Percentiles rank a stretch among this genome's conserved stretches.
These are phyloP conservation scores for Butyriboletus loyo DNA, from an alignment of 768 basidiomycete species.

Conservation along the genomic window DNA sequence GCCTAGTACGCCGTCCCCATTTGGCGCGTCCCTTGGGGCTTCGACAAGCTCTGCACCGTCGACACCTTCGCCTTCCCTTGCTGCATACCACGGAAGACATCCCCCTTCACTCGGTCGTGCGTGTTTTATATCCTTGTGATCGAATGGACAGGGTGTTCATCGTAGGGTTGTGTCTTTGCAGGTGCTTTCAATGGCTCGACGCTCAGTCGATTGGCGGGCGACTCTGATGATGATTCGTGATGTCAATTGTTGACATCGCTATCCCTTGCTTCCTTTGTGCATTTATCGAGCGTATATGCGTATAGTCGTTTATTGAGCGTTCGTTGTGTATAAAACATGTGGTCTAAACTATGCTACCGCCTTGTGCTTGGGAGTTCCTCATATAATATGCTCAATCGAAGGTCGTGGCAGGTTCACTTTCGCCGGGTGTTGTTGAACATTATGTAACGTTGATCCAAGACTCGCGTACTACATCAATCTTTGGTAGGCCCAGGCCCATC, in stretches of 20 bases:
- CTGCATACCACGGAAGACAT: constrained; percentile 40
- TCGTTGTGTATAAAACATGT: constrained; percentile 1
- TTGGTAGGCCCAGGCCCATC: too few relatives aligned
- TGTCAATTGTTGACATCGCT: not conserved
- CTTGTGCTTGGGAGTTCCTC: not conserved
- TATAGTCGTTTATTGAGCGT: not conserved
- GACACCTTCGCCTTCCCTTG: constrained; percentile 38
- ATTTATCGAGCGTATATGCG: constrained; percentile 9
- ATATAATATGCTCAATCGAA: not conserved
- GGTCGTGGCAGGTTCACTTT: too few relatives aligned
- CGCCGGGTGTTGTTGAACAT: too few relatives aligned
- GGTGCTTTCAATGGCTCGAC: constrained; percentile 30
- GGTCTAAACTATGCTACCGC: not conserved
- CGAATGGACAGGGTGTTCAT: not conserved
- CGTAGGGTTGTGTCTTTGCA: not conserved
- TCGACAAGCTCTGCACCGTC: constrained; percentile 28
- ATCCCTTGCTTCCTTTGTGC: constrained; percentile 1
- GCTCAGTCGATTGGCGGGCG: constrained; percentile 24
- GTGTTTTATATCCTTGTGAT: constrained; percentile 7
- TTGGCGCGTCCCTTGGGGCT: constrained; percentile 33
- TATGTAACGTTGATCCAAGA: too few relatives aligned
- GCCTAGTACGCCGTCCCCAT: constrained; percentile 39
- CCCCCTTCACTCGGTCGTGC: constrained; percentile 34
- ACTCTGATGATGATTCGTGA: constrained; percentile 32
- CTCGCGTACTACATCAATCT: too few relatives aligned